Conservation (phyloP, 1,284 basidiomycete species). For the Sanghuangporus baumii region DNA sequence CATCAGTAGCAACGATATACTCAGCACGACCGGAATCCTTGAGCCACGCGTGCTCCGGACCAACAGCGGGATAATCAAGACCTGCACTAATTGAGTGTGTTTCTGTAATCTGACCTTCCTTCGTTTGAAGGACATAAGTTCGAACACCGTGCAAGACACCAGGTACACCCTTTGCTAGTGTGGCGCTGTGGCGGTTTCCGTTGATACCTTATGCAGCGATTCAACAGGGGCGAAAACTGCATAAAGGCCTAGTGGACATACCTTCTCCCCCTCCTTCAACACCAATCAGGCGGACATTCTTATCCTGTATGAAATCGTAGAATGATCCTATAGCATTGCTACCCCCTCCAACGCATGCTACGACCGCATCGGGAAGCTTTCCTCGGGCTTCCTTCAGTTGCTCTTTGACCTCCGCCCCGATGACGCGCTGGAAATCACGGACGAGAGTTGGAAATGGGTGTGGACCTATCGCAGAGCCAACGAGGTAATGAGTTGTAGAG, state of each 20-base stretch:
- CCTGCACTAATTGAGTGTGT: conserved; percentile 98
- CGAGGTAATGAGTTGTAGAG: conserved; percentile 90
- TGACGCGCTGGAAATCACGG: conserved; percentile 95
- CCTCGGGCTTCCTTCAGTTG: conserved; percentile 74
- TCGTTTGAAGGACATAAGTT: conserved; percentile 91
- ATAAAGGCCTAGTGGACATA: conserved; percentile 25
- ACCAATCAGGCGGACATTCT: conserved; percentile 77
- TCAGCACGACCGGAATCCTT: conserved; percentile 93
- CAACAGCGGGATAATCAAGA: conserved; percentile 89
- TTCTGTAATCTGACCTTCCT: conserved; percentile 90
- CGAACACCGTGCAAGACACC: conserved; percentile 96
- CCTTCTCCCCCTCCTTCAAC: conserved; percentile 98
- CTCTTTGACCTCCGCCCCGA: conserved; percentile 91
- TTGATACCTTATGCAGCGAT: conserved; percentile 52
- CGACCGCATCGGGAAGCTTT: conserved; percentile 89
- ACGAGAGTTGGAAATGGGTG: conserved; percentile 99
- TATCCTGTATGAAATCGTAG: conserved; percentile 89
- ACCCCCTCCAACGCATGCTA: conserved; percentile 97
- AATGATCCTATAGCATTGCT: conserved; percentile 97
- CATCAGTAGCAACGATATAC: conserved; percentile 90
- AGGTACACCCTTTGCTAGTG: conserved; percentile 82
- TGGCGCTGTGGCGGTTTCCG: conserved; percentile 87
- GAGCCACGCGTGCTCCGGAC: conserved; percentile 96
- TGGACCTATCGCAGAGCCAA: conserved; percentile 96
- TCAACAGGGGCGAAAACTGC: not conserved